phyloP scores from a whole-genome alignment of 306 rosid genomes.

The Prosopis cineraria region DNA sequence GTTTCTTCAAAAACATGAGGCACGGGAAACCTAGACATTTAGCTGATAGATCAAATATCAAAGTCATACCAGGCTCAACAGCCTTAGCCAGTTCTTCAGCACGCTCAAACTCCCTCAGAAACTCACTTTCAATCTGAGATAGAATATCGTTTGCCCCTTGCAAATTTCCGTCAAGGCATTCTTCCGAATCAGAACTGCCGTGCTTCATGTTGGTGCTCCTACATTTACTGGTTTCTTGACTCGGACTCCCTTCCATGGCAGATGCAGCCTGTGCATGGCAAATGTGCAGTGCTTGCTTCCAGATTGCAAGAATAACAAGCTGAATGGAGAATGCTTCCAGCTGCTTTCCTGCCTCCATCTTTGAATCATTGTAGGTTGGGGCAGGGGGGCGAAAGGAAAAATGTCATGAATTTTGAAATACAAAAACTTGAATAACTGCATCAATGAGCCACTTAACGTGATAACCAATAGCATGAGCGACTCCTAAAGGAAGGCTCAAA shows the following conservation, averaged over 20 bases:
- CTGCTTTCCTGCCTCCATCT: conserved; percentile 71
- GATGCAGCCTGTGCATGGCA: conserved; percentile 99
- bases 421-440: conserved; percentile 22
- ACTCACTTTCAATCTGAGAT: conserved; percentile 75
- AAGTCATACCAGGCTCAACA: conserved; percentile 80
- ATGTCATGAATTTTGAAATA: neutral
- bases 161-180: conserved; percentile 52
- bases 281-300: conserved; percentile 97
- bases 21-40: conserved; percentile 24
- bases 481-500: neutral
- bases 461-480: conserved; percentile 25
- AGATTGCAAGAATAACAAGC: conserved; percentile 97
- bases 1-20: conserved; percentile 3
- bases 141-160: conserved; percentile 60
- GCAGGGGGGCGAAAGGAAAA: conserved; percentile 13
- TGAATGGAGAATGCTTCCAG: conserved; percentile 94
- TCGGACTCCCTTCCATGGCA: conserved; percentile 97
- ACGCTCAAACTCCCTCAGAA: conserved; percentile 81
- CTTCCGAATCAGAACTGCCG: conserved; percentile 59
- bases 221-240: conserved; percentile 68
- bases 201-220: conserved; percentile 66
- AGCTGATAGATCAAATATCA: conserved; percentile 28
- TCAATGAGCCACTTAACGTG: conserved; percentile 19
- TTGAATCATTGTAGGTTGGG: conserved; percentile 31
- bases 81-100: conserved; percentile 92